Evolutionary conservation across 495 filamentous ascomycete species (phyloP), one percentile per base, ranked within the genome.

Genomic region (Chlorociboria aeruginascens): DNA sequence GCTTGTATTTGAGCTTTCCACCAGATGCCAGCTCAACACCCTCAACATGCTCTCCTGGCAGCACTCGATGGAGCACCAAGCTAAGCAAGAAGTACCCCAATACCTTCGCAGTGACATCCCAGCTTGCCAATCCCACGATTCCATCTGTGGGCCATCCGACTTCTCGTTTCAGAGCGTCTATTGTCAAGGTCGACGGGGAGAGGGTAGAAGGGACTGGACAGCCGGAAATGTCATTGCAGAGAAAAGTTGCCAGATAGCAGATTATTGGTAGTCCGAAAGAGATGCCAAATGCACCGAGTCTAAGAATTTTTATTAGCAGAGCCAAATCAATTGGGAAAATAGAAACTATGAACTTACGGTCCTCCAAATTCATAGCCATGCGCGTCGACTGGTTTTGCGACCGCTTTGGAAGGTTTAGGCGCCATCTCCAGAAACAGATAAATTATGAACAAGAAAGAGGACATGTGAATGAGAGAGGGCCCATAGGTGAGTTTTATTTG

Each of bases 201-300:
- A 95, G 74, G 25, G 92, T 69, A n/a, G 82, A 89, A 8, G 89
- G 86, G 7, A 85, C 79, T 10, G 92, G 93, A 56, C 93, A 97
- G 45, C 93, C 92, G 28, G 86, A 79, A 51, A 89, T 63, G 60
- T 95, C 92, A 61, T 95, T 97, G 73, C 92, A 96, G 54, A 86
- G 66, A 60, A 96, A 95, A 32, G 79, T 69, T 55, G 87, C 76
- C 46, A 73, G 56, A 63, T 90, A 95, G 56, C 84, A 72, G 39
- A 86, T 64, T 13, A 84, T 28, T 0, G 92, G 90, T 10, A 94
- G 78, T 25, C 80, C 83, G 53, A 92, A 76, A 31, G 79, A 79
- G 48, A 95, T 82, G 37, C 64, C 77, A 37, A 80, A 70, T 10
- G 84, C 84, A 39, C 89, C 89, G 45, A 80, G 67, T 14, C 92